Evolutionary conservation across 306 rosid species (phyloP).

Genomic region (Vicia sativa): DNA sequence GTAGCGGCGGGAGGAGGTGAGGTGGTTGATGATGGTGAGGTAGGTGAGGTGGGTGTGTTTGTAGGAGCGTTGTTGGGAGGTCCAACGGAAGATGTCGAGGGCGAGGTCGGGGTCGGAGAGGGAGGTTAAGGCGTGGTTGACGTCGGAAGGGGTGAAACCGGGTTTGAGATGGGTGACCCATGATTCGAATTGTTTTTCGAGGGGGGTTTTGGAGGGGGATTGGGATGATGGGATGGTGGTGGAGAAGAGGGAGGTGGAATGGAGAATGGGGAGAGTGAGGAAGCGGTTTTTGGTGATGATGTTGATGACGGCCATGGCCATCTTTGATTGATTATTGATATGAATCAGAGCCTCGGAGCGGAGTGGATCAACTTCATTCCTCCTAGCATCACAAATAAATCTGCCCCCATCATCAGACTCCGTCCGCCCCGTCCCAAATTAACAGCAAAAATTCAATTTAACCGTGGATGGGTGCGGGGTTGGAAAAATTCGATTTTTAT

Average conservation of each 20-base stretch:
- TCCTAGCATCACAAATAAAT: too few relatives aligned
- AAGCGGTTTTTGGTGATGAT: constrained; percentile 13
- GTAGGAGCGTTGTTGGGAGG: constrained; percentile 83
- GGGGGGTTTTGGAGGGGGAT: constrained; percentile 63
- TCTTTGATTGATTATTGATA: too few relatives aligned
- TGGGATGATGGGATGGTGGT: background rate
- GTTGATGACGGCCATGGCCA: background rate
- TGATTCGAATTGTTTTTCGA: constrained; percentile 74
- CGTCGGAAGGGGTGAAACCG: constrained; percentile 73
- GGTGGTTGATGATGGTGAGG: constrained; percentile 64
- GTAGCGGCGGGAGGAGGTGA: constrained; percentile 55
- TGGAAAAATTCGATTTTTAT: too few relatives aligned
- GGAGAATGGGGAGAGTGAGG: background rate
- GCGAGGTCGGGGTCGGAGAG: constrained; percentile 90
- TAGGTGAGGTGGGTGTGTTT: constrained; percentile 67
- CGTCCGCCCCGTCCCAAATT: too few relatives aligned
- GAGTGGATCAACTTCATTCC: too few relatives aligned
- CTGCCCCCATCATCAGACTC: too few relatives aligned
- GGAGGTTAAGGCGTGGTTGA: constrained; percentile 59
- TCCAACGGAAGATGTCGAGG: constrained; percentile 94
- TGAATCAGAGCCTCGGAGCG: background rate
- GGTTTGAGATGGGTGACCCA: constrained; percentile 88
- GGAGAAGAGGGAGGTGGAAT: constrained; percentile 32
- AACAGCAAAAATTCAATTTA: too few relatives aligned
- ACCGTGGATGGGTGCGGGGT: too few relatives aligned